Evolutionary conservation across 1,139 yeast species (phyloP), one percentile per base, ranked within the genome.

Genomic region (Magnusiomyces sp.): DNA sequence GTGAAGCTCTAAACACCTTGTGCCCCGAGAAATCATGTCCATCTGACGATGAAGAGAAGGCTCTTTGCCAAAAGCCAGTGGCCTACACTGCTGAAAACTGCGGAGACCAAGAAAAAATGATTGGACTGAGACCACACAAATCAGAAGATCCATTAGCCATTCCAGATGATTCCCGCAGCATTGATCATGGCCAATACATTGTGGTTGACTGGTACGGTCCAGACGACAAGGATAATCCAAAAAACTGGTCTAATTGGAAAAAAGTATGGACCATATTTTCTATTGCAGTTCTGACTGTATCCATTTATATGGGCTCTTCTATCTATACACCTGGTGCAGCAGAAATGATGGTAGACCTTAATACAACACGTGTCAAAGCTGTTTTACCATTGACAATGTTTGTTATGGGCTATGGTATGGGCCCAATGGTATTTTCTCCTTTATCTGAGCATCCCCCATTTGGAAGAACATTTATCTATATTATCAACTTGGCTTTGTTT

Each of bases 261-360:
- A 78, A 76, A 58, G 47, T 65, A 0, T 48, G 74, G 20, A 69
- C 77, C 41, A 63, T 72, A 1, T 16, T 71, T 6, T 66, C 72
- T 51, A 67, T 77, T 32, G 70, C 73, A 45, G 50, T 76, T 38
- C 66, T 80, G 50, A 77, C 84, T 1, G 63, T 71, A 2, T 68
- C 76, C 3, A 80, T 79, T 2, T 81, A 81, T 58, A 76, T 79
- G 73, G 83, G 80, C 4, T 72, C 84, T 0, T 79, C 85, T 1
- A 74, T 79, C 27, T 79, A 76, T 57, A 74, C 84, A 0, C 83
- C 86, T 0, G 82, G 81, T 14, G 56, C 72, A 62, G 64, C 62
- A 10, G 58, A 68, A 29, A 61, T 81, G 43, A 66, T 69, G 59
- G 63, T 64, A 19, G 72, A 75, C 29, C 76, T 77, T 52, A 56